Base-by-base conservation (phyloP, 371 early-diverging fungal genomes). In the Lichtheimia hyalospora region DNA sequence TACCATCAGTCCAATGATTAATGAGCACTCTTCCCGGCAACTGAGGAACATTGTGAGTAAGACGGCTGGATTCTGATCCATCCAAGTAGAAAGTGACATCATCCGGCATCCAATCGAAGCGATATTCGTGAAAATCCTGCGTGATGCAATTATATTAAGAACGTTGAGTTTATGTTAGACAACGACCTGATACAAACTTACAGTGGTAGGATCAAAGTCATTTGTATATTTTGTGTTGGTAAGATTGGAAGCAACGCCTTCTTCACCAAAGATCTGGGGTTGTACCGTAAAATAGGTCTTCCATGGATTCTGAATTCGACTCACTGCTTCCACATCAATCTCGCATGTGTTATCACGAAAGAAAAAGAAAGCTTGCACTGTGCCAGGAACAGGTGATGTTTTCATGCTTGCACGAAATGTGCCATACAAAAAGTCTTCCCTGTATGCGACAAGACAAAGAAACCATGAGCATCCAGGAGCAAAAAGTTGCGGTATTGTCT, bases 1-100 rank as follows among this genome's bases (percentile, higher is more conserved):
- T 74, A 7, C 81, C 77, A 52, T 81, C 75, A 15, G 75, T 68
- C 77, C 81, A 81, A 52, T 77, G 75, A 53, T 77, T 77, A 12
- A 81, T 15, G 15, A 75, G 24, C 7, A 75, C 52, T 34, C 72
- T 54, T 13, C 77, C 81, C 8, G 77, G 75, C 28, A 56, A 21
- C 15, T 52, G 18, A 6, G 80, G 80, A 3, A 76, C 62, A 49
- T 68, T 72, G 7, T 66, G 64, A 3, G 59, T 73, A 59, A 79
- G 65, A 21, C 60, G 62, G 8, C 61, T 40, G 0, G 69, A 50
- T 34, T 67, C 24, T 24, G 42, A 23, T 13, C 66, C 66, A 57
- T 79, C 79, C 18, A 79, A 46, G 53, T 67, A 76, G 40, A 64
- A 76, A 7, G 68, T 65, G 24, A 74, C 65, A n/a, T 40, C 50